These are phyloP conservation scores for Nymphaea thermarum DNA, from an alignment of 164 flowering plant genomes.

Conservation along the genomic window DNA sequence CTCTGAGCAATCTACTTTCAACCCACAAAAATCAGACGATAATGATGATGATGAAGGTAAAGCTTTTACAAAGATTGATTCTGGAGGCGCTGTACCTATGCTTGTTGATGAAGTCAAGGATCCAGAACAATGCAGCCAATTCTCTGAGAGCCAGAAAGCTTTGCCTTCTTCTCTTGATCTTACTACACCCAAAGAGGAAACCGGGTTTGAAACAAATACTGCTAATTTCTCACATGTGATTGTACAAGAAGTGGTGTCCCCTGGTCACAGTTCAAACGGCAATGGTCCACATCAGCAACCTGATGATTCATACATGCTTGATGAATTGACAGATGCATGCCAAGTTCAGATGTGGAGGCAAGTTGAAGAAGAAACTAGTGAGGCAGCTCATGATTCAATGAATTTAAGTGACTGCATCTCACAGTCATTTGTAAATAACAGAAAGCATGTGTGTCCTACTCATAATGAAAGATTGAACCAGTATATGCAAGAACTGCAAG, in stretches of 20 bases:
- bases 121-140: background rate
- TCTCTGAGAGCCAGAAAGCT: background rate
- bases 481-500: slow-evolving; percentile 26
- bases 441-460: slow-evolving; percentile 4
- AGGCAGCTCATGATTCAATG: slow-evolving; percentile 30
- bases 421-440: slow-evolving; percentile 24
- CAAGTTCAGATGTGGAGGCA: slow-evolving; percentile 62
- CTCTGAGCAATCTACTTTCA: slow-evolving; percentile 28
- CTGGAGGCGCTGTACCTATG: background rate
- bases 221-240: background rate
- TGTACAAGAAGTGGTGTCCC: background rate
- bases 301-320: slow-evolving; percentile 50
- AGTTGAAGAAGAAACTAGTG: slow-evolving; percentile 44
- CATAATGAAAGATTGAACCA: slow-evolving; percentile 11
- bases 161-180: background rate
- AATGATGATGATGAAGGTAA: background rate
- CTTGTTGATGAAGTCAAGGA: background rate
- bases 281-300: slow-evolving; percentile 31
- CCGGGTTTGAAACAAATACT: background rate
- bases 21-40: slow-evolving; percentile 20
- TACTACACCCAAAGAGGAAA: background rate
- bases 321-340: slow-evolving; percentile 38
- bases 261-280: slow-evolving; percentile 25
- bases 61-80: background rate
- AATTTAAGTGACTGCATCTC: slow-evolving; percentile 63